Conservation (phyloP, 2,329 filamentous ascomycete genomes). For the Biscogniauxia marginata region DNA sequence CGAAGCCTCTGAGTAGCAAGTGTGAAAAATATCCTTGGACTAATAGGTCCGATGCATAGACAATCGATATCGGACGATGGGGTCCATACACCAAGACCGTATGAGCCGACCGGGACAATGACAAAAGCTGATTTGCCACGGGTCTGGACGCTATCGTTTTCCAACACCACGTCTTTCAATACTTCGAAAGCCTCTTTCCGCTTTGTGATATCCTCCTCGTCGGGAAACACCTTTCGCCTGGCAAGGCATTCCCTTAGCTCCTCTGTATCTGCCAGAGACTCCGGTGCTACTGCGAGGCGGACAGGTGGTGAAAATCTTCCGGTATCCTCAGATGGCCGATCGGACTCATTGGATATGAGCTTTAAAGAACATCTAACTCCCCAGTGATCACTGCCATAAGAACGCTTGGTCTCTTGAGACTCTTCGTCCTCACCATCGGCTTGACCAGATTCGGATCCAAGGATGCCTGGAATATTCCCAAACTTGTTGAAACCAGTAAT, state of each 20-base stretch:
- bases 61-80: constrained; percentile 62
- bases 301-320: constrained; percentile 35
- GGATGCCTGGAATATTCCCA: constrained; percentile 40
- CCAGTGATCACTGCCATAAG: constrained; percentile 57
- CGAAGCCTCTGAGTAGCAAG: constrained; percentile 55
- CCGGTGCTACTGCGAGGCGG: constrained; percentile 28
- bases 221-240: constrained; percentile 45
- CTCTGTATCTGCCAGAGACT: constrained; percentile 31
- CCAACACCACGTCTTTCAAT: constrained; percentile 42
- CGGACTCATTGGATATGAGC: constrained; percentile 14
- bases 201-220: constrained; percentile 38
- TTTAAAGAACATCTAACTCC: constrained; percentile 49
- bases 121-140: constrained; percentile 42
- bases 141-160: constrained; percentile 25
- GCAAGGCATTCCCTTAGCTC: constrained; percentile 40
- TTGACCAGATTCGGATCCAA: constrained; percentile 6
- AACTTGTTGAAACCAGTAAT: constrained; percentile 56
- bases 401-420: constrained; percentile 6
- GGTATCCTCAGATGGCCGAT: constrained; percentile 16
- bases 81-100: constrained; percentile 62
- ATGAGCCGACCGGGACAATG: constrained; percentile 64
- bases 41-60: constrained; percentile 62
- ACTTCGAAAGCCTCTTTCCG: constrained; percentile 46
- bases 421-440: constrained; percentile 3
- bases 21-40: constrained; percentile 59